Percentiles rank a stretch among this genome's conserved stretches.
phyloP scores from a whole-genome alignment of 208 protist species.

The Vickermania ingenoplastis region DNA sequence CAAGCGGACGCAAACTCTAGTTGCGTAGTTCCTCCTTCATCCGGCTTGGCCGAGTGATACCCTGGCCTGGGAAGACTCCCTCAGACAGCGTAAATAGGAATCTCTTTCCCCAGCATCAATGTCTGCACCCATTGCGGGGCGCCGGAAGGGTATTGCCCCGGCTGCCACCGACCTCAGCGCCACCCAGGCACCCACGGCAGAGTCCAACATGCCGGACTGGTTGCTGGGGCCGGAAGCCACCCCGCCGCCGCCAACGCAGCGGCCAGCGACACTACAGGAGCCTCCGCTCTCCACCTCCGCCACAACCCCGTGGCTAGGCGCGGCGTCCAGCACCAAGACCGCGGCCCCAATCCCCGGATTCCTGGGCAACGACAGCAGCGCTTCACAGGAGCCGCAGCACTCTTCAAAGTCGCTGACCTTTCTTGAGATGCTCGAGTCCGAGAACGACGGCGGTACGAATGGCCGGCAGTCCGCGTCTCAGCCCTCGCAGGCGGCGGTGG shows the following conservation, averaged over 20 bases:
- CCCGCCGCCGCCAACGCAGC: constrained; percentile 1
- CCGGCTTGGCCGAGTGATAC: too few species aligned
- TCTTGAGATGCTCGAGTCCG: not conserved
- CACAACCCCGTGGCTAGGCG: not conserved
- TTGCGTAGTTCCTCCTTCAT: too few species aligned
- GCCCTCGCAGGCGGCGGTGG: not conserved
- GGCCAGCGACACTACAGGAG: not conserved
- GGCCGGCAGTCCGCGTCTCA: not conserved
- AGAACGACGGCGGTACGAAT: not conserved
- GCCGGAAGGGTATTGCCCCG: constrained; percentile 18
- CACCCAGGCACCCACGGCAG: not conserved
- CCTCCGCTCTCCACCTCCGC: not conserved
- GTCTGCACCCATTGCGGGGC: constrained; percentile 24
- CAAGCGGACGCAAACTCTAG: too few species aligned
- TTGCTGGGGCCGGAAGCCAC: constrained; percentile 4
- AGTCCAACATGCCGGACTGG: constrained; percentile 10
- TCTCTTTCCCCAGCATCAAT: too few species aligned
- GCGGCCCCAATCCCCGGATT: not conserved
- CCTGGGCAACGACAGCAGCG: not conserved
- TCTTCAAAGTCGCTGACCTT: constrained; percentile 3
- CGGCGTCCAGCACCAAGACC: not conserved
- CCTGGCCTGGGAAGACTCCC: too few species aligned
- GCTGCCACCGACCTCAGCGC: constrained; percentile 3
- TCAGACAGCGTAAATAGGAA: too few species aligned
- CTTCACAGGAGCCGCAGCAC: not conserved